A percentile compares a stretch with the other conserved stretches of the same genome.
Conservation (phyloP, 257 asterid species). For the Cordia subcordata region DNA sequence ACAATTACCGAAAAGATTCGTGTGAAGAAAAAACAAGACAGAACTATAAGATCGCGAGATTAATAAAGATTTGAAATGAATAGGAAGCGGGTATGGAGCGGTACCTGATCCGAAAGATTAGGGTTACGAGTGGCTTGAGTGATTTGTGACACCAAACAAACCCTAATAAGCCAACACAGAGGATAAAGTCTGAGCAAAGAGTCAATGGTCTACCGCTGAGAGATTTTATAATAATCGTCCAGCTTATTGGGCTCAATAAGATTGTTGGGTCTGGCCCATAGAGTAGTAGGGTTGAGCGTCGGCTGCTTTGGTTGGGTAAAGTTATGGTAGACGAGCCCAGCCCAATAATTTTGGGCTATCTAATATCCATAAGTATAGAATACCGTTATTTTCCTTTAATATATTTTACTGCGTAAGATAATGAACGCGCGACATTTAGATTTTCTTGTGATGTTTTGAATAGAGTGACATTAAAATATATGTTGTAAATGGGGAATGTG, state of each 20-base stretch:
- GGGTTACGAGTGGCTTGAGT: constrained; percentile 21
- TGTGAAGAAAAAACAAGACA: background rate
- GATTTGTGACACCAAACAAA: background rate
- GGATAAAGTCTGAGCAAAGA: constrained; percentile 19
- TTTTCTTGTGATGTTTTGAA: too few relatives aligned
- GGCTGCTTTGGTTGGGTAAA: too few relatives aligned
- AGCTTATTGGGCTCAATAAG: background rate
- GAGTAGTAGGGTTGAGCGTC: background rate
- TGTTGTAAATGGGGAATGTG: too few relatives aligned
- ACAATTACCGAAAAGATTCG: background rate
- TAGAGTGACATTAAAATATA: too few relatives aligned
- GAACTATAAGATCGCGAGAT: background rate
- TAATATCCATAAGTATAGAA: too few relatives aligned
- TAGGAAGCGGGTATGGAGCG: background rate
- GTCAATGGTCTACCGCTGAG: background rate
- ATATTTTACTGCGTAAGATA: too few relatives aligned
- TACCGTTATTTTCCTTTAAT: too few relatives aligned
- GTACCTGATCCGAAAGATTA: constrained; percentile 33
- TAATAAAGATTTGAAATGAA: background rate
- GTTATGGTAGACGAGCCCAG: too few relatives aligned
- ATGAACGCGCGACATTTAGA: too few relatives aligned
- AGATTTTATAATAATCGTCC: too few relatives aligned
- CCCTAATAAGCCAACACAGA: constrained; percentile 31
- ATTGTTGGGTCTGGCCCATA: background rate
- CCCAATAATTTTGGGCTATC: too few relatives aligned